Evolutionary conservation across 2,329 filamentous ascomycete genomes (phyloP), one percentile per base, ranked within the genome.

Genomic region (Leptographium radiaticola): DNA sequence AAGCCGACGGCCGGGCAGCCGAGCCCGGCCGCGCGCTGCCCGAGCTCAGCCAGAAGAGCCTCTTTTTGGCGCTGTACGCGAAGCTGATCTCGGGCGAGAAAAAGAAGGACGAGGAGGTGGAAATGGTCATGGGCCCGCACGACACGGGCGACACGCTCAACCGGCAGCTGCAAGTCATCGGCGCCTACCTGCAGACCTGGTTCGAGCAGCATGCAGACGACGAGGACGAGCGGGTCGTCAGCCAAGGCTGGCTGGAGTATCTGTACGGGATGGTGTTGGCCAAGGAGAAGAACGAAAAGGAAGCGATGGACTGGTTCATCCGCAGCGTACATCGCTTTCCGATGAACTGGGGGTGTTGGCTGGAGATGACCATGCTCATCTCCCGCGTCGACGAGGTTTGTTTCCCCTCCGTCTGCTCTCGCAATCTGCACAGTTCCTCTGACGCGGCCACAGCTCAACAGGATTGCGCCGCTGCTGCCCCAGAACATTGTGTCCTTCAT

Each of bases 271-370:
- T 97, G 69, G 83, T 96, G 15, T 74, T 97, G 18, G 80, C 88
- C 39, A 95, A 90, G 67, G 86, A 90, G 57, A 95, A 95, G 68
- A 96, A 93, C 62, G 89, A 95, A 60, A 77, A 83, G 46, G 77
- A 86, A 56, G 93, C 93, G 2, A 83, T 91, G 67, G 81, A 86
- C 58, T 95, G 87, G 77, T 76, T 98, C n/a, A 75, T 96, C 51
- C 79, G 82, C 58, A 95, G 90, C 64, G 87, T 96, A 11, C 87
- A 94, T 65, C 72, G 89, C 43, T 95, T 89, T 62, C 87, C 89
- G 1, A 95, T 90, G 79, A 95, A 97, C 65, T 98, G 93, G 93
- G 89, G 89, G 9, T 90, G 89, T 57, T 98, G 93, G 93, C 78
- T 93, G 55, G 93, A 98, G 70, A 80, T 98, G 67, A 87, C 87